Percentiles rank a stretch among this genome's conserved stretches.
Evolutionary conservation across 2,329 filamentous ascomycete species (phyloP).

Genomic region (Boeremia exigua): DNA sequence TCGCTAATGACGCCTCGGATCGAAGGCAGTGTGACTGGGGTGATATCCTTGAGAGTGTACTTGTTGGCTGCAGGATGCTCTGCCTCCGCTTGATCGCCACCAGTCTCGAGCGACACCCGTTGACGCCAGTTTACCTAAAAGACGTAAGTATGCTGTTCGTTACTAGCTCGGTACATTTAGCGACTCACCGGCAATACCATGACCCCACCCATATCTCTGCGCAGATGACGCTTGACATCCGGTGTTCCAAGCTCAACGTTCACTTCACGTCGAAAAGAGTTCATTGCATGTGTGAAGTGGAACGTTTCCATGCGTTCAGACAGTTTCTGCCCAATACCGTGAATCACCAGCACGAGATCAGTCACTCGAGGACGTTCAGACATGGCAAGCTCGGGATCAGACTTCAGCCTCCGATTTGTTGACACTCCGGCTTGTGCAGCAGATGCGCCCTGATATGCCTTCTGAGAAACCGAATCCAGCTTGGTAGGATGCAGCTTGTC

Average conservation of each 20-base stretch:
- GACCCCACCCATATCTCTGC: slow-evolving; percentile 80
- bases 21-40: slow-evolving; percentile 85
- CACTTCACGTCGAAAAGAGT: slow-evolving; percentile 82
- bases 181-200: slow-evolving; percentile 78
- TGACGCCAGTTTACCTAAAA: slow-evolving; percentile 83
- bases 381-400: slow-evolving; percentile 66
- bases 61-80: slow-evolving; percentile 65
- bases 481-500: slow-evolving; percentile 69
- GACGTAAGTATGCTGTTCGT: slow-evolving; percentile 16
- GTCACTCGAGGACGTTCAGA: slow-evolving; percentile 74
- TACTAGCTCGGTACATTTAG: too few relatives aligned
- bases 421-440: slow-evolving; percentile 53
- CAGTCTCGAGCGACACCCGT: slow-evolving; percentile 83
- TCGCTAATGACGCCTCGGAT: slow-evolving; percentile 93
- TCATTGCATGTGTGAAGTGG: slow-evolving; percentile 96
- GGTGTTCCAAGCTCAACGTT: slow-evolving; percentile 82
- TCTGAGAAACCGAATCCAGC: slow-evolving; percentile 47
- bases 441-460: slow-evolving; percentile 54
- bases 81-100: slow-evolving; percentile 57
- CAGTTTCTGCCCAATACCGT: slow-evolving; percentile 96
- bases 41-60: slow-evolving; percentile 84
- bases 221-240: slow-evolving; percentile 75
- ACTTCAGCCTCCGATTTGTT: slow-evolving; percentile 47
- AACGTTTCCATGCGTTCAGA: slow-evolving; percentile 95
- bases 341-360: slow-evolving; percentile 87